Evolutionary conservation across 352 stramenopile species (phyloP).

Genomic region (Phytophthora nicotianae): DNA sequence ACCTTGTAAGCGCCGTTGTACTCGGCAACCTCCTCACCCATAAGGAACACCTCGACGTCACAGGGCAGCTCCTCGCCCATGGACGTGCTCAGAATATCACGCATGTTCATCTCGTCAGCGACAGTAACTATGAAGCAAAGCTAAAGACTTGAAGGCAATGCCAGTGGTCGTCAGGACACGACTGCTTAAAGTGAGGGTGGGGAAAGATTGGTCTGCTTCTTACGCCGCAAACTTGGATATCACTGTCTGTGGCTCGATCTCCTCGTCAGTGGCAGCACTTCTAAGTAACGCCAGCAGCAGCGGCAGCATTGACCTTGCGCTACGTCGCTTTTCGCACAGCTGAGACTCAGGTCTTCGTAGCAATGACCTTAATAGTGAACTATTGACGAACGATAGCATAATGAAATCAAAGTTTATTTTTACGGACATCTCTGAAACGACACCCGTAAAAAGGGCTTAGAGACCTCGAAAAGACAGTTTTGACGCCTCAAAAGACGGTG

Average conservation of each 20-base stretch:
- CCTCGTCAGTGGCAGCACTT: no score
- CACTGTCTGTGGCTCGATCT: slow-evolving; percentile 15
- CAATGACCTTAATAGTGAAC: no score
- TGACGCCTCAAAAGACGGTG: no score
- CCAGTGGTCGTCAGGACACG: slow-evolving; percentile 53
- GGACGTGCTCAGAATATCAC: slow-evolving; percentile 98
- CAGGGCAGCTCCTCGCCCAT: slow-evolving; percentile 99
- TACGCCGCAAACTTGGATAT: slow-evolving; percentile 39
- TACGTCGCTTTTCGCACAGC: no score
- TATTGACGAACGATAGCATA: no score
- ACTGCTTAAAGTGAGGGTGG: slow-evolving; percentile 16
- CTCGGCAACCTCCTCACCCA: slow-evolving; percentile 99
- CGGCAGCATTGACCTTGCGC: no score
- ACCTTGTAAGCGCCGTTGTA: slow-evolving; percentile 99
- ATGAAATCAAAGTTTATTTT: no score
- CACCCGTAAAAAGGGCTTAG: no score
- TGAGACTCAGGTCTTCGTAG: no score
- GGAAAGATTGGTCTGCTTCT: slow-evolving; percentile 34
- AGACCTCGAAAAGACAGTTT: no score
- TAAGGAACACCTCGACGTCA: slow-evolving; percentile 95
- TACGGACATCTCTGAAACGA: no score
- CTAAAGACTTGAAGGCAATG: slow-evolving; percentile 39
- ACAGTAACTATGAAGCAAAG: slow-evolving; percentile 79
- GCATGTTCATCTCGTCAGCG: slow-evolving; percentile 93
- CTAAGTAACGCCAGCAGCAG: no score